A percentile compares a stretch with the other conserved stretches of the same genome.
Conservation (phyloP, 345 rosid species). For the Bruguiera parviflora region DNA sequence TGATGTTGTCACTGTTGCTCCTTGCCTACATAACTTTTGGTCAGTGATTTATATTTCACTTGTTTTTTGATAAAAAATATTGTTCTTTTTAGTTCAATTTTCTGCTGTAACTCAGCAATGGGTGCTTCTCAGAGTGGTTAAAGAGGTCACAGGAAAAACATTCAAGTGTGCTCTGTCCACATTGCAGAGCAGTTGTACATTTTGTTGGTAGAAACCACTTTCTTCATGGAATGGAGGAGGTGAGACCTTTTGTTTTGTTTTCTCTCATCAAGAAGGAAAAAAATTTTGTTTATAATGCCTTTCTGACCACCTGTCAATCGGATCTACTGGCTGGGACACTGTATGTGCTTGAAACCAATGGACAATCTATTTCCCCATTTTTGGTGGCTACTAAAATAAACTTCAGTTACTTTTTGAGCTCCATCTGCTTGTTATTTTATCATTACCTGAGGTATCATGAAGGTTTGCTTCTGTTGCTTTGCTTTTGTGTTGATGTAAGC, state of each 20-base stretch:
- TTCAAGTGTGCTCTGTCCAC: conserved; percentile 73
- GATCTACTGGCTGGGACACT: not conserved
- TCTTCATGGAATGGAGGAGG: conserved; percentile 75
- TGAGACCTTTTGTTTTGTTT: conserved; percentile 19
- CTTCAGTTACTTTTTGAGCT: not conserved
- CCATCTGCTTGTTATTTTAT: not conserved
- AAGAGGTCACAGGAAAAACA: conserved; percentile 68
- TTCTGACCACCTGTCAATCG: not conserved
- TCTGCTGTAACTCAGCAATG: conserved; percentile 59
- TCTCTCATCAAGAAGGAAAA: not conserved
- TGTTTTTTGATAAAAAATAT: not conserved
- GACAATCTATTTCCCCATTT: not conserved
- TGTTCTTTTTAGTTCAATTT: conserved; percentile 20
- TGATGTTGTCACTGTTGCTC: conserved; percentile 86
- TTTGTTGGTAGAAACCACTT: conserved; percentile 86
- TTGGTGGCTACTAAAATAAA: not conserved
- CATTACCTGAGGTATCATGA: not conserved
- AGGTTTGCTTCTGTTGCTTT: conserved; percentile 1
- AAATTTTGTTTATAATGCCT: too few relatives aligned
- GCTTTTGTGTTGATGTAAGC: not conserved
- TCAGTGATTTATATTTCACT: conserved; percentile 24
- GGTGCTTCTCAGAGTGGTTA: conserved; percentile 96
- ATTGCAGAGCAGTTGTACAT: conserved; percentile 80
- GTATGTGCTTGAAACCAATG: not conserved
- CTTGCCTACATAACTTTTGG: conserved; percentile 98